These are phyloP conservation scores for Eucalyptus globulus DNA, from an alignment of 345 rosid species.

Conservation along the genomic window DNA sequence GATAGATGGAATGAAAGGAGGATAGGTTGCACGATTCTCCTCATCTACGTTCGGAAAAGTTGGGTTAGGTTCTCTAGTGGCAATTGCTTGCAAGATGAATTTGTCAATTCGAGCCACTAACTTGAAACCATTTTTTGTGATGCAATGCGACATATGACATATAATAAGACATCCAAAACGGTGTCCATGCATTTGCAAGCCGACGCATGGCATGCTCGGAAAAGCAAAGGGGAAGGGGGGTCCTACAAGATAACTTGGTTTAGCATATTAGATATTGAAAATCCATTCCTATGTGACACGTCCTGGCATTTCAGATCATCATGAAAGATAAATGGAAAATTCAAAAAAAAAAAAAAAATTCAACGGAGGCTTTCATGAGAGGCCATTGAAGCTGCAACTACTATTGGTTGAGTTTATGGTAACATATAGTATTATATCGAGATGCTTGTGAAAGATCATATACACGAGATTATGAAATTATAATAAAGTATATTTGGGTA, in stretches of 20 bases:
- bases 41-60: not conserved
- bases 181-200: not conserved
- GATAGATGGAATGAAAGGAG: not conserved
- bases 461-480: rapidly evolving
- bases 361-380: not conserved
- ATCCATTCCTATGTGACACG: not conserved
- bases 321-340: not conserved
- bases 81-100: not conserved
- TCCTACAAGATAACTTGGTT: not conserved
- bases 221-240: rapidly evolving
- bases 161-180: rapidly evolving
- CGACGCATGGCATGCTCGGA: not conserved
- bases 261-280: not conserved
- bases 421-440: rapidly evolving
- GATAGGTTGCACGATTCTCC: not conserved
- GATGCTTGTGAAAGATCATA: rapidly evolving
- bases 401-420: not conserved
- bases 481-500: rapidly evolving
- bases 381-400: not conserved
- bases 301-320: not conserved
- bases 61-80: not conserved
- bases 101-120: not conserved
- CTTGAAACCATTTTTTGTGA: not conserved
- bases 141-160: not conserved
- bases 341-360: not conserved